Base-by-base conservation (phyloP, 371 early-diverging fungal species). In the Circinella umbellata region DNA sequence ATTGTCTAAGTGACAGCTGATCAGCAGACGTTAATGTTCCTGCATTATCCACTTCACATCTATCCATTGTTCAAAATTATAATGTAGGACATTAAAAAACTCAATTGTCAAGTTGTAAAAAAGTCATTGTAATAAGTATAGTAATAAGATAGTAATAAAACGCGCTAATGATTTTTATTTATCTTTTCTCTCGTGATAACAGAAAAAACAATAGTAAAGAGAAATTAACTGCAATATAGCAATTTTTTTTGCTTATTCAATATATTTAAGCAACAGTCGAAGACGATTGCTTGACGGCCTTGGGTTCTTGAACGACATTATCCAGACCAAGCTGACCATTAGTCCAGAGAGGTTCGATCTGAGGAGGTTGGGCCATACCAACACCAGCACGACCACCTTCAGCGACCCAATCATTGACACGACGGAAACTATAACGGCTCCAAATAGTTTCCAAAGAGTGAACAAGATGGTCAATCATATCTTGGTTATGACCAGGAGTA, bases 331-430 rank as follows among this genome's bases (percentile, higher is more conserved):
- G 76, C 63, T 91, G 91, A 34, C 78, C 76, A 36, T 90, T 87
- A 8, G 88, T 82, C 91, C 91, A 91, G 64, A 91, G 82, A 36
- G 91, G 91, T 27, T 74, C 70, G 34, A 84, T 76, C 15, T 74
- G 71, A 9, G 49, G 61, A 13, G 82, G 74, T 14, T 80, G 70
- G 36, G 75, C 69, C 53, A 67, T 66, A 39, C 95, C 97, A 61
- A 98, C 97, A 63, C 96, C 96, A 73, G 95, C 94, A 70, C 93
- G 86, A 36, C 96, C 96, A 69, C 98, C 98, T 54, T 83, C 86
- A 47, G 83, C 80, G 68, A 77, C 87, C 96, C 97, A 98, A 83
- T 98, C 95, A 53, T 75, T 72, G 61, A 92, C 93, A 71, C 86
- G 90, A 85, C 91, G 93, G 70, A 99, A 89, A 7, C 88, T 89